phyloP scores from a whole-genome alignment of 2,329 filamentous ascomycete species.

The Sporothrix schenckii region DNA sequence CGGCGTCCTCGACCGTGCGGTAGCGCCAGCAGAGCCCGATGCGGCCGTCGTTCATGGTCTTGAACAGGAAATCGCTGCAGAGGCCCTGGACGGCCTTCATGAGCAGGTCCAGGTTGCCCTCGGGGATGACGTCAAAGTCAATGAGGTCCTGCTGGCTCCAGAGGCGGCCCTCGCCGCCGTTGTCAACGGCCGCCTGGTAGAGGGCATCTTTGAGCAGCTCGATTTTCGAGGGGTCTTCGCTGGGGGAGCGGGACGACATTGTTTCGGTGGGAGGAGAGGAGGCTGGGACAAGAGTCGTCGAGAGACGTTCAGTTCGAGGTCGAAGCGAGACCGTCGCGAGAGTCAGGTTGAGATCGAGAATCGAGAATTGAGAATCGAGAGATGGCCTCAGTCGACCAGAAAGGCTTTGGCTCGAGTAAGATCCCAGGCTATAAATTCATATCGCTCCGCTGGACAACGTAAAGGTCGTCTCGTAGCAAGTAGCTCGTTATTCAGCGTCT shows the following conservation, averaged over 20 bases:
- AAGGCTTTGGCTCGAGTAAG: background rate
- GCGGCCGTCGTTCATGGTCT: constrained; percentile 50
- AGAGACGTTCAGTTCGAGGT: background rate
- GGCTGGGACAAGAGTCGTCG: too few relatives aligned
- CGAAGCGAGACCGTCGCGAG: background rate
- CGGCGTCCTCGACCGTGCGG: constrained; percentile 62
- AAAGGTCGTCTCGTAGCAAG: background rate
- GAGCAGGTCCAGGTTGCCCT: constrained; percentile 58
- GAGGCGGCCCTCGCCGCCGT: constrained; percentile 51
- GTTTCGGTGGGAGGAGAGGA: background rate
- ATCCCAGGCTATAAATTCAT: constrained; percentile 12
- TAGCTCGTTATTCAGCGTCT: background rate
- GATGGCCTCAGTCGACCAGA: constrained; percentile 14
- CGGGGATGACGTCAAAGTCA: constrained; percentile 60
- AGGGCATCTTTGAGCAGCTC: constrained; percentile 58
- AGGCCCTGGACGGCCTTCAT: constrained; percentile 60
- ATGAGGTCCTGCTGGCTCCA: constrained; percentile 64
- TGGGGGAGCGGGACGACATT: constrained; percentile 36
- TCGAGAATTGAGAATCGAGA: background rate
- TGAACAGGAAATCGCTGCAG: constrained; percentile 63
- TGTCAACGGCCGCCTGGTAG: constrained; percentile 59
- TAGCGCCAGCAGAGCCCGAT: constrained; percentile 60
- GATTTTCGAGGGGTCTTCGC: constrained; percentile 48
- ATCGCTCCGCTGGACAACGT: background rate
- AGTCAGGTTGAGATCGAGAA: constrained; percentile 1